A percentile compares a stretch with the other conserved stretches of the same genome.
Conservation (phyloP, 2,329 filamentous ascomycete species). For the Aspergillus amoenus region DNA sequence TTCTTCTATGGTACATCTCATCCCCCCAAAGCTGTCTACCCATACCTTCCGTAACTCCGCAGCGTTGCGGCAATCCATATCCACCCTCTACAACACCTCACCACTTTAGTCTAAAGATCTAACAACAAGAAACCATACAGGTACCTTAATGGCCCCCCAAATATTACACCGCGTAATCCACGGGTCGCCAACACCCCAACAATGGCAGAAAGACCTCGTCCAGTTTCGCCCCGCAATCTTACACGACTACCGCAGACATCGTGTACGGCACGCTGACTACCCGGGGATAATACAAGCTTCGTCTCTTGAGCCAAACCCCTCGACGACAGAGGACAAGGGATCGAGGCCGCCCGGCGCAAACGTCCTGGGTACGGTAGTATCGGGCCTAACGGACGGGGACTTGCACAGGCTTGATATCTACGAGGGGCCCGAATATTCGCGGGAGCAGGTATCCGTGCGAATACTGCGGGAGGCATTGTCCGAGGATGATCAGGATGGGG, state of each 20-base stretch:
- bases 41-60: neutral
- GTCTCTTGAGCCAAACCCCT: neutral
- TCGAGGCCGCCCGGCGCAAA: conserved; percentile 32
- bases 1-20: conserved; percentile 61
- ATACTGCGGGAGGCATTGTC: conserved; percentile 33
- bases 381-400: conserved; percentile 75
- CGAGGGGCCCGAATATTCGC: conserved; percentile 73
- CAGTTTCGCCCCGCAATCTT: conserved; percentile 75
- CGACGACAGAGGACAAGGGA: neutral
- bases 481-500: conserved; percentile 15
- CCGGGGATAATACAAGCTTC: conserved; percentile 64
- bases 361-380: conserved; percentile 74
- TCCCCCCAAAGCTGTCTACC: neutral
- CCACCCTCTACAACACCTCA: neutral
- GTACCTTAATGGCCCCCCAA: conserved; percentile 75
- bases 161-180: conserved; percentile 86
- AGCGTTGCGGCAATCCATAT: neutral
- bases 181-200: conserved; percentile 53
- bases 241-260: conserved; percentile 67
- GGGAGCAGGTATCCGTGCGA: conserved; percentile 49
- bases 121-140: conserved; percentile 25
- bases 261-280: conserved; percentile 72
- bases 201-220: conserved; percentile 54
- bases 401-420: conserved; percentile 75
- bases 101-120: neutral